A percentile compares a stretch with the other conserved stretches of the same genome.
These are phyloP conservation scores for Phytophthora citricola DNA, from an alignment of 352 stramenopile species.

Conservation along the genomic window DNA sequence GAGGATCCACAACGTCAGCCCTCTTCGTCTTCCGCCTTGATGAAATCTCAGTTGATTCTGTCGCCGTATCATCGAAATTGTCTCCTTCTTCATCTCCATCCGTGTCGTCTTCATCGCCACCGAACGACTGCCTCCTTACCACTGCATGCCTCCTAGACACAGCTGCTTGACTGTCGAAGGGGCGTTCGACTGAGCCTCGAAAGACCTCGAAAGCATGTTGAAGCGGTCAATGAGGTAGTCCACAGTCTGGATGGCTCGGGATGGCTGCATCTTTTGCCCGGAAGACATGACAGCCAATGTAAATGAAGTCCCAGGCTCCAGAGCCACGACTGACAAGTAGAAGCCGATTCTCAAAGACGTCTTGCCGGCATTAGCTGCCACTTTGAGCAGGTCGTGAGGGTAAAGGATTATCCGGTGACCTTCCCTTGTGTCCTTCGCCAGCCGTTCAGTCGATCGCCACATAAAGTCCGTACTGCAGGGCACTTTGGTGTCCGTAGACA, in stretches of 20 bases:
- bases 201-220: constrained; percentile 60
- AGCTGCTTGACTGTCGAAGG: neutral
- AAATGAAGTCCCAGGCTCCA: constrained; percentile 50
- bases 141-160: constrained; percentile 1
- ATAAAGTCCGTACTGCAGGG: constrained; percentile 74
- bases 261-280: constrained; percentile 65
- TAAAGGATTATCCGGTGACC: constrained; percentile 68
- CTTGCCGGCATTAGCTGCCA: constrained; percentile 3
- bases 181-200: constrained; percentile 19
- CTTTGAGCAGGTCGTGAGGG: constrained; percentile 47
- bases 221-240: constrained; percentile 77
- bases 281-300: constrained; percentile 66
- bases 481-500: constrained; percentile 74
- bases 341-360: constrained; percentile 35
- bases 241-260: constrained; percentile 64
- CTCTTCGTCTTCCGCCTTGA: constrained; percentile 15
- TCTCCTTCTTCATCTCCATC: constrained; percentile 4
- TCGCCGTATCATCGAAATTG: neutral
- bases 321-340: constrained; percentile 64
- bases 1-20: constrained; percentile 7
- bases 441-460: constrained; percentile 55
- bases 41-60: neutral
- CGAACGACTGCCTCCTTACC: constrained; percentile 1
- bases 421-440: constrained; percentile 22
- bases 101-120: constrained; percentile 11